phyloP scores from a whole-genome alignment of 2,329 filamentous ascomycete species.

The Verticillium longisporum region DNA sequence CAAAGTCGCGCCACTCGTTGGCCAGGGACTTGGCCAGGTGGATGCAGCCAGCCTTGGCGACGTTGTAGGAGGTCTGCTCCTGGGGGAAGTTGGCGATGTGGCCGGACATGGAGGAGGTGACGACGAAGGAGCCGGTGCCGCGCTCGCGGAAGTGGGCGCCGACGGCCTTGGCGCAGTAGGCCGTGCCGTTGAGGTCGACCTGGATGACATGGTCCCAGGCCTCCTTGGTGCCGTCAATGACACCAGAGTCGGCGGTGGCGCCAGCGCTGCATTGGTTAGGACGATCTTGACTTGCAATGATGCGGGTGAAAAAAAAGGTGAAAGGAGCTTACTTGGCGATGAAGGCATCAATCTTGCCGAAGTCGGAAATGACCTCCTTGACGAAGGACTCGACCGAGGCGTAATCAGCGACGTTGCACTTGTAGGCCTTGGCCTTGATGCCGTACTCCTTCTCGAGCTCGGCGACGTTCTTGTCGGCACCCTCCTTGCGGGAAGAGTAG shows the following conservation, averaged over 20 bases:
- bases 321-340: conserved; percentile 59
- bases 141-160: conserved; percentile 58
- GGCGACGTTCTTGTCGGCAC: conserved; percentile 58
- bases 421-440: conserved; percentile 57
- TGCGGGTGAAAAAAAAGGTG: too few species aligned
- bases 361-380: conserved; percentile 62
- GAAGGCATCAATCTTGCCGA: conserved; percentile 67
- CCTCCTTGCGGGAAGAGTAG: conserved; percentile 63
- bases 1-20: conserved; percentile 64
- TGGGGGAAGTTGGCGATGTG: conserved; percentile 67
- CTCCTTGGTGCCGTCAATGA: conserved; percentile 61
- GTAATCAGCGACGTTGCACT: conserved; percentile 50
- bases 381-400: conserved; percentile 44
- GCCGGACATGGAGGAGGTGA: conserved; percentile 64
- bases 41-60: conserved; percentile 51
- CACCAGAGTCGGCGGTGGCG: conserved; percentile 59
- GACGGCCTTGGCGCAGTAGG: conserved; percentile 61
- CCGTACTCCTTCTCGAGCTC: conserved; percentile 61
- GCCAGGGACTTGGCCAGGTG: conserved; percentile 41
- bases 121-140: conserved; percentile 58
- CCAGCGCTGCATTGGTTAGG: conserved; percentile 40
- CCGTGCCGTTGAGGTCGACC: conserved; percentile 61
- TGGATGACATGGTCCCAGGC: conserved; percentile 59
- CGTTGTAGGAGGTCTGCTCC: conserved; percentile 61
- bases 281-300: not conserved